Evolutionary conservation across 257 asterid species (phyloP).

Genomic region (Penstemon barbatus): DNA sequence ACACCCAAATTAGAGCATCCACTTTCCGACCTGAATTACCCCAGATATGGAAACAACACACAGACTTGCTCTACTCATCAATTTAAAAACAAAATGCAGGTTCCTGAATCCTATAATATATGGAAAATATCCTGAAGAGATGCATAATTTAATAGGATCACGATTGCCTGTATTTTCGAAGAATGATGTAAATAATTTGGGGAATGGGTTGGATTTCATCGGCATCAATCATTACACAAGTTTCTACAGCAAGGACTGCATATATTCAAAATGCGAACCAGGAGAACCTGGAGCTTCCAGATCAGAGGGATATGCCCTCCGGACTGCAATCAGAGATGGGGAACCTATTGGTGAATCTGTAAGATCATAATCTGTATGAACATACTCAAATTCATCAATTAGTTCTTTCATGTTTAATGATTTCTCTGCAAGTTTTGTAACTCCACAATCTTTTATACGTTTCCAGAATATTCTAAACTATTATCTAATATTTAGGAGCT

Average conservation of each 20-base stretch:
- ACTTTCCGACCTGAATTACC: background rate
- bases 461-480: no score
- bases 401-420: no score
- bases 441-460: no score
- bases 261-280: constrained; percentile 43
- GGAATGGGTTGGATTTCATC: constrained; percentile 43
- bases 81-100: constrained; percentile 33
- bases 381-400: no score
- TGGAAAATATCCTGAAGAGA: constrained; percentile 57
- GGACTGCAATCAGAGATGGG: constrained; percentile 44
- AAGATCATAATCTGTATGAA: background rate
- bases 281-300: constrained; percentile 43
- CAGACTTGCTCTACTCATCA: background rate
- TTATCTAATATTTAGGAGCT: no score
- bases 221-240: constrained; percentile 58
- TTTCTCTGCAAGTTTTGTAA: no score
- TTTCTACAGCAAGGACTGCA: constrained; percentile 56
- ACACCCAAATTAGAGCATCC: background rate
- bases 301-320: constrained; percentile 43
- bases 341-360: constrained; percentile 49
- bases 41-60: background rate
- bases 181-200: constrained; percentile 29
- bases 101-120: constrained; percentile 53
- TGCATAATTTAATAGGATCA: constrained; percentile 42
- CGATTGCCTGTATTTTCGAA: constrained; percentile 41